Conservation (phyloP, 805 yeast species). For the Candida vartiovaarae region DNA sequence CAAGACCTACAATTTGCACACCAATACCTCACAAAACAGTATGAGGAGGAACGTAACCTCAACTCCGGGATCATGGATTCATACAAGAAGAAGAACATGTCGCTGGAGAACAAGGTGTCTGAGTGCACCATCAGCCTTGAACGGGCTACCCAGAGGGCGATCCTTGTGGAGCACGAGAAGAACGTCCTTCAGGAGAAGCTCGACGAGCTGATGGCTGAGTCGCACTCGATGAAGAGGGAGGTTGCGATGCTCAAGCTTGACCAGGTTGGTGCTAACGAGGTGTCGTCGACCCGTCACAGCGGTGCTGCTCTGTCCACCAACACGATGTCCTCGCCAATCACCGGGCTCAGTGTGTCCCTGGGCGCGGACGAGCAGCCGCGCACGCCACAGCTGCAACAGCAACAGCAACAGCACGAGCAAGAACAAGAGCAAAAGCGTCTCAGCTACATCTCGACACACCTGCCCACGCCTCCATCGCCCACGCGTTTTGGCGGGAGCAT, state of each 20-base stretch:
- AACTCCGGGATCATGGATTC: conserved; percentile 47
- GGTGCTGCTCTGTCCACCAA: not conserved
- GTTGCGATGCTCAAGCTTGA: conserved; percentile 32
- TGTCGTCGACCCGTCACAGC: not conserved
- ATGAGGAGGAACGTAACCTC: conserved; percentile 55
- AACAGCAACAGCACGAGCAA: no score
- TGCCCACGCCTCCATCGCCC: not conserved
- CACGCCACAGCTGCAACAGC: conserved; percentile 18
- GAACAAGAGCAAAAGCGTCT: not conserved
- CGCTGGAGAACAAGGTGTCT: conserved; percentile 45
- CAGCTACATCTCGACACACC: not conserved
- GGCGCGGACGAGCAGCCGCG: conserved; percentile 13
- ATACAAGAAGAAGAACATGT: conserved; percentile 41
- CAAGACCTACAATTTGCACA: conserved; percentile 68
- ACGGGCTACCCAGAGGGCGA: conserved; percentile 29
- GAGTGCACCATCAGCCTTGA: conserved; percentile 31
- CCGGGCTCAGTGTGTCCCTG: conserved; percentile 18
- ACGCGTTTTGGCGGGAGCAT: conserved; percentile 31
- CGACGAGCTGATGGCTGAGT: conserved; percentile 33
- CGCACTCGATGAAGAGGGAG: conserved; percentile 37
- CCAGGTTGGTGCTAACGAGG: conserved; percentile 10
- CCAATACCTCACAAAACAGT: conserved; percentile 59
- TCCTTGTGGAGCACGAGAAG: conserved; percentile 30
- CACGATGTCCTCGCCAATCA: conserved; percentile 20
- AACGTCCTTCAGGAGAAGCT: conserved; percentile 25